Base-by-base conservation (phyloP, 306 rosid genomes). In the Echinosophora koreensis region DNA sequence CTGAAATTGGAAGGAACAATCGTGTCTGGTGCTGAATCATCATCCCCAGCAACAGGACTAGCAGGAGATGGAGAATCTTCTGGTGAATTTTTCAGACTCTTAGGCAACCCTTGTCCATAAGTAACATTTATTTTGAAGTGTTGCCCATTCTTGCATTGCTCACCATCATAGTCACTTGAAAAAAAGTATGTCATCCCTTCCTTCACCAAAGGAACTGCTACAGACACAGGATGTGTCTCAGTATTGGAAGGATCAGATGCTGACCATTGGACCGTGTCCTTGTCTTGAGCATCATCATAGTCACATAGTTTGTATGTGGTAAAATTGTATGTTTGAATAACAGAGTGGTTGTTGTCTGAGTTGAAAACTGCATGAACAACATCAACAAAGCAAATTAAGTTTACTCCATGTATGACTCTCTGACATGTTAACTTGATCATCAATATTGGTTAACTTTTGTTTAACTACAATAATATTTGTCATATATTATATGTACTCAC, bases 101-200 rank as follows among this genome's bases (percentile, higher is more conserved):
- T 74, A 0, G 97, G 97, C 73, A 95, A 79, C 17, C 99, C 99
- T 84, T 92, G 85, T 10, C 97, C 99, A 32, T 90, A 76, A 0
- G 89, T 69, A 34, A 95, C 97, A 3, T 80, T 81, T 4, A 95
- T 86, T 22, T 82, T 51, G 83, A 95, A 92, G 2, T 75, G 93
- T 73, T 90, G 99, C 0, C 97, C 99, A 52, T 64, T 88, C 51
- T 69, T 73, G 73, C 99, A 95, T 5, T 95, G 99, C 0, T 90
- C 99, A 2, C 99, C 97, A 14, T 95, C 99, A 41, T 95, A 92
- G 50, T 92, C 88, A 65, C 93, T 83, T 0, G 99, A 95, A 64
- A 94, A 92, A 81, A 94, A 94, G 70, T 88, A 92, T 5, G 85
- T 80, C 42, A 66, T 32, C 1, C 97, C 97, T 81, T 92, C 93